Percentiles rank a stretch among this genome's conserved stretches.
These are phyloP conservation scores for Sporormia fimetaria DNA, from an alignment of 495 filamentous ascomycete genomes.

Conservation along the genomic window DNA sequence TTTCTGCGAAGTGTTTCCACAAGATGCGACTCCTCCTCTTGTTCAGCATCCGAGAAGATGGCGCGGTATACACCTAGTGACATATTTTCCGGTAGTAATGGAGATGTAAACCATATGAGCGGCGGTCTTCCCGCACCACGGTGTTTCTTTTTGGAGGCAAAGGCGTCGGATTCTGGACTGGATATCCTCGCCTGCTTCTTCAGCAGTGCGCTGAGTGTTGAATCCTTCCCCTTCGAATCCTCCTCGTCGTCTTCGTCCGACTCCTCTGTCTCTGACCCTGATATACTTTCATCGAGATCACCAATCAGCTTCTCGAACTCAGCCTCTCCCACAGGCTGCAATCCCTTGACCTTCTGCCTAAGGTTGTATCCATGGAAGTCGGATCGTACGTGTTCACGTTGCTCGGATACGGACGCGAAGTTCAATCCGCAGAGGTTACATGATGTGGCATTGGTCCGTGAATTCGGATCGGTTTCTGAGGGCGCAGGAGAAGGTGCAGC, in stretches of 20 bases:
- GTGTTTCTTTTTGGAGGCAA: constrained; percentile 37
- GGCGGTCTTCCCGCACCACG: constrained; percentile 56
- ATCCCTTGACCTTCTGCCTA: constrained; percentile 71
- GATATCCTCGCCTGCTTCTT: constrained; percentile 70
- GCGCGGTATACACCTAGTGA: constrained; percentile 78
- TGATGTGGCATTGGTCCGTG: constrained; percentile 53
- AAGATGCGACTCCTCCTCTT: constrained; percentile 48
- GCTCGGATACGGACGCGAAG: constrained; percentile 64
- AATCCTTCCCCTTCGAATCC: constrained; percentile 41
- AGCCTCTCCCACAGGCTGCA: constrained; percentile 53
- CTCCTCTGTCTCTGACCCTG: constrained; percentile 57
- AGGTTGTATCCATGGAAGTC: constrained; percentile 91
- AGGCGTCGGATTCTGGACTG: constrained; percentile 41
- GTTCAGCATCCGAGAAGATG: constrained; percentile 63
- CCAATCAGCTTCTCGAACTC: constrained; percentile 79
- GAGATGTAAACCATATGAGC: constrained; percentile 73
- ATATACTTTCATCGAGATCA: constrained; percentile 80
- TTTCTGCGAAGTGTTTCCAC: constrained; percentile 58
- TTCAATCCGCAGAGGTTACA: constrained; percentile 70
- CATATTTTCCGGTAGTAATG: constrained; percentile 60
- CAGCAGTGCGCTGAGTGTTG: constrained; percentile 57
- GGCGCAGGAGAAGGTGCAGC: constrained; percentile 10
- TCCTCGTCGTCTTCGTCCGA: constrained; percentile 43
- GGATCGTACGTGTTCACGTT: constrained; percentile 75
- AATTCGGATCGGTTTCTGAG: constrained; percentile 34